Base-by-base conservation (phyloP, 2,329 filamentous ascomycete genomes). In the Calonectria hawksworthii region DNA sequence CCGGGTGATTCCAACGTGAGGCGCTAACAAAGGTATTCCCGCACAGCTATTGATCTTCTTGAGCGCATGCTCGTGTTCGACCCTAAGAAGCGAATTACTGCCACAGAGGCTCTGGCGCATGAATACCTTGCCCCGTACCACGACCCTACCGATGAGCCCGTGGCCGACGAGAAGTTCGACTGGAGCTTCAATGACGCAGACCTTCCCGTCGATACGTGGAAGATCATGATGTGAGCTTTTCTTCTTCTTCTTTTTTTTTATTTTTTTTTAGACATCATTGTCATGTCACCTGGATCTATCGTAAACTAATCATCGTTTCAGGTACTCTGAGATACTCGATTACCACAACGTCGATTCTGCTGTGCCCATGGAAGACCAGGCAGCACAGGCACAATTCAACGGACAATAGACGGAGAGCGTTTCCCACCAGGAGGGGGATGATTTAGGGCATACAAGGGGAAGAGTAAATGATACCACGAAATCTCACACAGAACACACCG, bases 141-240 rank as follows among this genome's bases (percentile, higher is more conserved):
- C 86, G 97, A 99, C 84, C 96, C 97, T 11, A 97, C 95, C 56
- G 97, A 99, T 83, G 97, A 99, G 89, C 97, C 97, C 1, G 93
- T 96, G 21, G 95, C 97, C 28, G 95, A 98, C 75, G 96, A 98
- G 89, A 98, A 98, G 88, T 99, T 99, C 82, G 97, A 99, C 85
- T 99, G 97, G 97, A 98, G 96, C 69, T 99, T 99, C 88, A 99
- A 99, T 85, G 97, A 99, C 82, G 97, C 96, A 63, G 97, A 99
- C 84, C 89, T 99, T 72, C 96, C 97, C 0, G 96, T 99, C 66
- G 97, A 99, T 84, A 98, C 96, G n/a, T 99, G 97, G 97, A 99
- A 99, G 89, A 98, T 99, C 84, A 99, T 99, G 97, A 99, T 99
- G 97, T 98, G 90, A 83, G 94, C 85, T 32, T 50, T n/a, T n/a